Percentiles rank a stretch among this genome's conserved stretches.
phyloP scores from a whole-genome alignment of 164 flowering plant species.

The Umbellularia californica region DNA sequence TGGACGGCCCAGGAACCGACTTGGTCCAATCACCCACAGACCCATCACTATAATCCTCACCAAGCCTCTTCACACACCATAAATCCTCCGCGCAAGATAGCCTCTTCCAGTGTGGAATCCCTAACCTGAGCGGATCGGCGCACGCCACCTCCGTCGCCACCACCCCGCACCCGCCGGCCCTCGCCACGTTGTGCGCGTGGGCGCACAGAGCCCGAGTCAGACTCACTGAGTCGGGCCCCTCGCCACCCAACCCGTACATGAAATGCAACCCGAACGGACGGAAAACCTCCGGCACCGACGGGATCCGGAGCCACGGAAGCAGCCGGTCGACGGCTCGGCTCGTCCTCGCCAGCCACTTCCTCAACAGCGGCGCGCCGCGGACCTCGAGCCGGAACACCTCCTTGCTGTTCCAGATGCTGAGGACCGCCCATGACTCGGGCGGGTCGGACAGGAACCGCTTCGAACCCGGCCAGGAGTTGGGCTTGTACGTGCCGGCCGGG shows the following conservation, averaged over 20 bases:
- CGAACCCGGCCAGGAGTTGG: constrained; percentile 18
- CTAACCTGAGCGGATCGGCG: constrained; percentile 59
- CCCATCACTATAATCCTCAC: constrained; percentile 78
- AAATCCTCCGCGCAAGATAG: constrained; percentile 81
- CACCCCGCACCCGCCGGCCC: constrained; percentile 55
- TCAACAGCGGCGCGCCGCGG: constrained; percentile 60
- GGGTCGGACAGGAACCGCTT: constrained; percentile 43
- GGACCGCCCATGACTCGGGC: constrained; percentile 83
- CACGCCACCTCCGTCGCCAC: constrained; percentile 84
- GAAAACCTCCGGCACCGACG: constrained; percentile 77
- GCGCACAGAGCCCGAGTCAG: constrained; percentile 50
- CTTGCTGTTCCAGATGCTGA: constrained; percentile 76
- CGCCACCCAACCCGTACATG: constrained; percentile 83
- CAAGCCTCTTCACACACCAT: constrained; percentile 90
- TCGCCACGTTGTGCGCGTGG: constrained; percentile 79
- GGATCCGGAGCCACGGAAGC: constrained; percentile 65
- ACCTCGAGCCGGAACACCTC: constrained; percentile 66
- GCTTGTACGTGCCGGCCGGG: constrained; percentile 41
- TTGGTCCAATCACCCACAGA: constrained; percentile 96
- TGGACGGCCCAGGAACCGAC: constrained; percentile 64
- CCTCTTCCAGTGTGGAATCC: constrained; percentile 83
- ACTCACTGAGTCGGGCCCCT: constrained; percentile 51
- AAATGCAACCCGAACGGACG: constrained; percentile 77
- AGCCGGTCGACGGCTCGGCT: constrained; percentile 61
- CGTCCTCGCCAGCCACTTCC: constrained; percentile 40